Evolutionary conservation across 306 rosid species (phyloP), one percentile per base, ranked within the genome.

Genomic region (Hylodesmum podocarpum): DNA sequence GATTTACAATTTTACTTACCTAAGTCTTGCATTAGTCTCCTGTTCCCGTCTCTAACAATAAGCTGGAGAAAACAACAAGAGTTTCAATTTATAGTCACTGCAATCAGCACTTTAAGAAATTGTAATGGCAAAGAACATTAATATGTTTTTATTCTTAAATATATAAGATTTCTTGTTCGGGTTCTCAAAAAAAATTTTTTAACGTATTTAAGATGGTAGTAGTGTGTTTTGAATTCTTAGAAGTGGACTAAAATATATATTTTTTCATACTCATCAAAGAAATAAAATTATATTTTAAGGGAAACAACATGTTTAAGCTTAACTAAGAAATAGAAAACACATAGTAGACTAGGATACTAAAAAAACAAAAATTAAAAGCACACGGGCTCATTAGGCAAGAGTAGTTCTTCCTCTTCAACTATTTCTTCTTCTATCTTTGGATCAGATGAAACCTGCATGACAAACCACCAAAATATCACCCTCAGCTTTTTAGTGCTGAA

Each of bases 361-460:
- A 62, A 0, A 62, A 9, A 5, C 33, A 28, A n/a, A 29, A 19
- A 10, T 19, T 8, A 5, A 10, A 37, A 64, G 4, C 70, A 19
- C 83, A 75, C 78, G 1, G 54, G 74, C 41, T 67, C 75, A 47
- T 46, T 61, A 6, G 57, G 63, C 33, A 70, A 28, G 2, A 8
- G 55, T 0, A 78, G 66, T 31, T 83, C 83, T 22, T 81, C 84
- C 7, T 81, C 85, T n/a, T 82, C 78, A 15, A 31, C 3, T 31
- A 34, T 61, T 37, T 80, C 75, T 15, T 70, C 50, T 65, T 82
- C 81, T 27, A 70, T 74, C 81, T 84, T 61, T 46, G 72, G 47
- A 74, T 88, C 90, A 77, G 88, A 88, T 10, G 92, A 84, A 70
- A 88, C 79, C 92, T 86, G 54, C 46, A 71, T 13, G 8, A 25